A percentile compares a stretch with the other conserved stretches of the same genome.
Evolutionary conservation across 495 filamentous ascomycete species (phyloP).

Genomic region (Neurospora intermedia): DNA sequence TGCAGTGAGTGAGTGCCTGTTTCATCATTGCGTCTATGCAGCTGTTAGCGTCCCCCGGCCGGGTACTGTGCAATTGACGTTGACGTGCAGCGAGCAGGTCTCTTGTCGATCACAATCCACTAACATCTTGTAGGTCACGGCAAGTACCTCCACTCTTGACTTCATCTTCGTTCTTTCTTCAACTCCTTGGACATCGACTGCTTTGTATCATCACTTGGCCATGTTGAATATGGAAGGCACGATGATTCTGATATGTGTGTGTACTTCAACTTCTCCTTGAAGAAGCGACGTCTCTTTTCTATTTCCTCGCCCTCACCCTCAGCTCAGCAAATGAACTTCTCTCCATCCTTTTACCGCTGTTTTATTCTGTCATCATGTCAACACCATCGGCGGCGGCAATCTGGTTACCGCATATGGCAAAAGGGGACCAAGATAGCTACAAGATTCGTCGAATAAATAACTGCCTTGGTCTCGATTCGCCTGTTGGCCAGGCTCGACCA

Average conservation of each 20-base stretch:
- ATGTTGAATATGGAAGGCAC: background rate
- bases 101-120: background rate
- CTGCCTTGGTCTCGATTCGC: background rate
- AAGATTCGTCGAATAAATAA: background rate
- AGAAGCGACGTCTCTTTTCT: no score
- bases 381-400: background rate
- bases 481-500: background rate
- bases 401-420: background rate
- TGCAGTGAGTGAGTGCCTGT: background rate
- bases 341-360: background rate
- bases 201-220: background rate
- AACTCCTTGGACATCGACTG: background rate
- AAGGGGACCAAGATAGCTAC: background rate
- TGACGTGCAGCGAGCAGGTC: background rate
- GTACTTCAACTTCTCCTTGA: no score
- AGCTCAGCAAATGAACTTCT: background rate
- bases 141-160: background rate
- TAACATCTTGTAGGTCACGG: background rate
- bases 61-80: background rate
- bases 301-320: background rate
- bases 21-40: background rate
- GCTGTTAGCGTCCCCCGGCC: background rate
- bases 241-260: background rate
- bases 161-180: background rate
- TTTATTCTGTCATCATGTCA: background rate